Base-by-base conservation (phyloP, 2,329 filamentous ascomycete species). In the Neonectria magnoliae region DNA sequence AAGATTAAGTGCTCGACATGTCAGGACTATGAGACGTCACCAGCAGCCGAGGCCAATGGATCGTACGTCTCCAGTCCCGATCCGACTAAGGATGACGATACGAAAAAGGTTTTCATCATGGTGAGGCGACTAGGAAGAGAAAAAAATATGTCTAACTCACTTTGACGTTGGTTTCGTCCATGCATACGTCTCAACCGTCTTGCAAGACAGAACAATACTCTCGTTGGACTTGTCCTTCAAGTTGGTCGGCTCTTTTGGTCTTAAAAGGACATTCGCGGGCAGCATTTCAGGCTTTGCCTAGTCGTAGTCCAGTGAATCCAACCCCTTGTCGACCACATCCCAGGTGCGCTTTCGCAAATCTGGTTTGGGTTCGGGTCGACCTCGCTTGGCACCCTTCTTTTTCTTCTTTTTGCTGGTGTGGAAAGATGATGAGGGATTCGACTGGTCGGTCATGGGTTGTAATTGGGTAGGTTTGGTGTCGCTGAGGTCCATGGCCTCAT, bases 11-110 rank as follows among this genome's bases (percentile, higher is more conserved):
- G 73, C 76, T 85, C 84, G 81, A 81, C 84, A 85, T 78, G 71
- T 78, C 78, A 73, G 65, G 68, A 72, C 74, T 74, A 68, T 67
- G 62, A 75, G 68, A 64, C 70, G 69, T 80, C 80, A 66, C 69
- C 72, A 76, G 70, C 55, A 57, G 69, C 67, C 61, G 47, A 68
- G 68, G 72, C 71, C 59, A 71, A 70, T 78, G 71, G 72, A 64
- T 81, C 79, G 53, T 80, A 66, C 71, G 68, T 68, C 73, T 68
- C 68, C 68, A 71, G 68, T 68, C 70, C 68, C 65, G 76, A 80
- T 97, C 90, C 87, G 93, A 85, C 93, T 97, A 97, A 97, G 93
- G 93, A 97, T 97, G 93, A 97, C 93, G 91, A 94, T 94, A 94
- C 72, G 67, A 82, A 87, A 87, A 25, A 80, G 79, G 48, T 18